Percentiles rank a stretch among this genome's conserved stretches.
Conservation (phyloP, 495 filamentous ascomycete species). For the Talaromyces borbonicus region DNA sequence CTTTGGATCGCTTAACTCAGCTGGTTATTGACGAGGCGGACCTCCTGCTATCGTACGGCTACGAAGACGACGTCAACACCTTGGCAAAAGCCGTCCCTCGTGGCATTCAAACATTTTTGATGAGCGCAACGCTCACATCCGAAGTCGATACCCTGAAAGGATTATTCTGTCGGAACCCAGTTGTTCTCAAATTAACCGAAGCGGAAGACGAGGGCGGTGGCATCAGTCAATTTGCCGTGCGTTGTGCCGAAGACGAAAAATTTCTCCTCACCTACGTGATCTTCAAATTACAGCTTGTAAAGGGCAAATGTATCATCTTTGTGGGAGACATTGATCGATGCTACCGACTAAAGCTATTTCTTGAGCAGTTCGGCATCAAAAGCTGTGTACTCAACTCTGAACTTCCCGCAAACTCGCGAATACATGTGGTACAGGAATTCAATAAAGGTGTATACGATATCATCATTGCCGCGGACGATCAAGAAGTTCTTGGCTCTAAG, state of each 20-base stretch:
- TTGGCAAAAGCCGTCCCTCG: constrained; percentile 67
- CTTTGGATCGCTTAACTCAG: constrained; percentile 58
- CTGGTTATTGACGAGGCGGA: constrained; percentile 95
- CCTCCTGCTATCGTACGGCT: constrained; percentile 87
- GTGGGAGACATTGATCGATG: constrained; percentile 88
- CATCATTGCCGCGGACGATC: constrained; percentile 91
- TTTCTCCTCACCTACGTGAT: constrained; percentile 90
- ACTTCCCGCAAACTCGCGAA: constrained; percentile 79
- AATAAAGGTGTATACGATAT: constrained; percentile 95
- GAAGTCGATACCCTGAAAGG: constrained; percentile 80
- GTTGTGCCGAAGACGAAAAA: constrained; percentile 92
- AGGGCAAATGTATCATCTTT: constrained; percentile 91
- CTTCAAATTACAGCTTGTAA: constrained; percentile 88
- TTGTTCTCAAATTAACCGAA: constrained; percentile 66
- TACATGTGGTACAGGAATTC: constrained; percentile 95
- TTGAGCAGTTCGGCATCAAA: constrained; percentile 93
- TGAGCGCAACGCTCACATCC: constrained; percentile 81
- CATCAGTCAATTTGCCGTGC: constrained; percentile 79
- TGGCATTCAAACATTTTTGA: constrained; percentile 81
- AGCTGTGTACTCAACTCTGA: constrained; percentile 94
- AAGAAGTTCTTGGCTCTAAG: constrained; percentile 62
- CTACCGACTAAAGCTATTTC: constrained; percentile 88
- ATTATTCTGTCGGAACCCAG: constrained; percentile 77
- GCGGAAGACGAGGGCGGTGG: constrained; percentile 59
- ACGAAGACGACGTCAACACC: constrained; percentile 77